phyloP scores from a whole-genome alignment of 129 eudicot species.

The Saussurea involucrata region DNA sequence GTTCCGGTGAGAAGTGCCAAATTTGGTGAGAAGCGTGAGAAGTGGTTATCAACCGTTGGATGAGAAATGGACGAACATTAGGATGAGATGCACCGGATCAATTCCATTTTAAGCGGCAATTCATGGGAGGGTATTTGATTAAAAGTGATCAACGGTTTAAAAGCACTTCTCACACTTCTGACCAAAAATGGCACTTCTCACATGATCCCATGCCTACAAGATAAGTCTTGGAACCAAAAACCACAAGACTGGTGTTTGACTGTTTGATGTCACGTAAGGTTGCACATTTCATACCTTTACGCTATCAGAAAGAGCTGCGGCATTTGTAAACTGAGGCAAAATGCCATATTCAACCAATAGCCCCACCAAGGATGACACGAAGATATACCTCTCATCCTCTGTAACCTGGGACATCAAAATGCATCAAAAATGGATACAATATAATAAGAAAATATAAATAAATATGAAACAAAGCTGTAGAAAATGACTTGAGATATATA shows the following conservation, averaged over 20 bases:
- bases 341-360: constrained; percentile 80
- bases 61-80: no score
- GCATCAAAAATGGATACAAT: constrained; percentile 2
- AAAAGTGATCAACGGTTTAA: no score
- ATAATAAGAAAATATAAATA: neutral
- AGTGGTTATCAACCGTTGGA: no score
- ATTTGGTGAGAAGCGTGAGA: no score
- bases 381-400: constrained; percentile 83
- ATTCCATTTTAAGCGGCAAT: no score
- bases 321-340: constrained; percentile 76
- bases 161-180: no score
- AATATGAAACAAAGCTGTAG: constrained; percentile 2
- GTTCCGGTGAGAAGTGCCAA: no score
- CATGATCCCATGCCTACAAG: no score
- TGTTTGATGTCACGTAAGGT: neutral
- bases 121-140: no score
- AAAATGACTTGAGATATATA: neutral
- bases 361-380: constrained; percentile 70
- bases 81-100: no score
- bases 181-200: no score
- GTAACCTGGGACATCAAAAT: constrained; percentile 46
- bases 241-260: neutral
- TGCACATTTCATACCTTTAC: constrained; percentile 55
- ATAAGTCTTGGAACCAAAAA: neutral
- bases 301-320: constrained; percentile 69